These are phyloP conservation scores for Desmodesmus armatus DNA, from an alignment of 139 green algal species.

Conservation along the genomic window DNA sequence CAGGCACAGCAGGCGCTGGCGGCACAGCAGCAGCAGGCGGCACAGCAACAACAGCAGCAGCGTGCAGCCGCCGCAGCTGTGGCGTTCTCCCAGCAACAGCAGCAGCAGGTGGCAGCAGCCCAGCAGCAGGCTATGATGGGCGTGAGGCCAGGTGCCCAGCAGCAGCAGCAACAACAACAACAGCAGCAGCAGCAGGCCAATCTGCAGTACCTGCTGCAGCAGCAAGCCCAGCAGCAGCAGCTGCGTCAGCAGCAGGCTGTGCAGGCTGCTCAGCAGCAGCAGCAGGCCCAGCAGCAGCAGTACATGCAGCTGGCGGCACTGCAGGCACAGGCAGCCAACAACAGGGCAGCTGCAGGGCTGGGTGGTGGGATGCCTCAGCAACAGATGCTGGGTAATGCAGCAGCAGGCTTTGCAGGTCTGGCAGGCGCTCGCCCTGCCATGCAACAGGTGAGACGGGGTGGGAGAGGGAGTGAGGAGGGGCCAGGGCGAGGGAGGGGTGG, in stretches of 20 bases:
- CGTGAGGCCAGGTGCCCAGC: slow-evolving; percentile 19
- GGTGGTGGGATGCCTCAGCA: neutral
- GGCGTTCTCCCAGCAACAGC: slow-evolving; percentile 17
- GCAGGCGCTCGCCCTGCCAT: neutral
- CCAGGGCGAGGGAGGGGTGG: too few relatives aligned
- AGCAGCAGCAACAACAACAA: slow-evolving; percentile 26
- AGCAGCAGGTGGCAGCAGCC: slow-evolving; percentile 26
- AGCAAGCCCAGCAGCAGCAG: slow-evolving; percentile 14
- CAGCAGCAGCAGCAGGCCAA: slow-evolving; percentile 34
- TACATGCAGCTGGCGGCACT: slow-evolving; percentile 13
- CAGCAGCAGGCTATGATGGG: slow-evolving; percentile 14
- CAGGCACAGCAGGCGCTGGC: slow-evolving; percentile 26
- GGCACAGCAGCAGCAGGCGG: neutral
- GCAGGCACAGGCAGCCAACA: slow-evolving; percentile 23
- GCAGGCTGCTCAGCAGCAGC: neutral
- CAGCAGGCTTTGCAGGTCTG: slow-evolving; percentile 17
- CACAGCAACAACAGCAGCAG: slow-evolving; percentile 24
- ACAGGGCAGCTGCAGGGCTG: slow-evolving; percentile 6
- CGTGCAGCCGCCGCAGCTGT: neutral
- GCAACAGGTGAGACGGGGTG: neutral
- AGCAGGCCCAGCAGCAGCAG: slow-evolving; percentile 37
- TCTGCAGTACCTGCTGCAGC: neutral
- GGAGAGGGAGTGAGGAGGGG: neutral
- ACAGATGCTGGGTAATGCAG: slow-evolving; percentile 11
- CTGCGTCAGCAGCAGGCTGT: slow-evolving; percentile 17